phyloP scores from a whole-genome alignment of 1,284 basidiomycete species.

The Earliella scabrosa region DNA sequence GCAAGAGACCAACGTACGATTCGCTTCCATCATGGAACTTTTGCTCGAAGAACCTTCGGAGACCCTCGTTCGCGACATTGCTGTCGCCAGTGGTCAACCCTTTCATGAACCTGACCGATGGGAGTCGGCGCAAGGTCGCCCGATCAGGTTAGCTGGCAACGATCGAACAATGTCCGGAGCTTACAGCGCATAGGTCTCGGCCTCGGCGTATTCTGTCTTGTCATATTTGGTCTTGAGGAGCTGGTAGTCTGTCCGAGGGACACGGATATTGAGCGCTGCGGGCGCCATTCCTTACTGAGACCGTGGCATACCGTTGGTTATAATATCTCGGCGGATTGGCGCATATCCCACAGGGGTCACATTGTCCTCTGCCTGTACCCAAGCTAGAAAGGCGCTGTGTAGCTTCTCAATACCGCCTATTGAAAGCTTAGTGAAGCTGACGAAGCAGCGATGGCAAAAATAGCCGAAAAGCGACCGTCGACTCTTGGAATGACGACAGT shows the following conservation, averaged over 20 bases:
- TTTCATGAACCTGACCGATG: conserved; percentile 61
- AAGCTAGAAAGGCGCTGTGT: conserved; percentile 64
- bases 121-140: background rate
- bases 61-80: conserved; percentile 65
- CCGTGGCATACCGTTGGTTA: conserved; percentile 50
- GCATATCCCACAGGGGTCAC: conserved; percentile 39
- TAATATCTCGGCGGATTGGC: conserved; percentile 55
- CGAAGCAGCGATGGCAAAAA: conserved; percentile 74
- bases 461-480: conserved; percentile 81
- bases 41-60: conserved; percentile 81
- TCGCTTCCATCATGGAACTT: conserved; percentile 78
- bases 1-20: conserved; percentile 54
- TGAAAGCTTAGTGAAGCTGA: conserved; percentile 76
- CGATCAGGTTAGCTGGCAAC: background rate
- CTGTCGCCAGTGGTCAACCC: conserved; percentile 67
- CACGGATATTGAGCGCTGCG: background rate
- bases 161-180: conserved; percentile 24
- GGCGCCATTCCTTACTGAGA: background rate
- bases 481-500: conserved; percentile 41
- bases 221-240: conserved; percentile 71
- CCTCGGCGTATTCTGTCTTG: conserved; percentile 63
- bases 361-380: conserved; percentile 48
- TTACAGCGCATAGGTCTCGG: conserved; percentile 65
- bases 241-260: conserved; percentile 45
- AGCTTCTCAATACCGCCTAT: conserved; percentile 68